Conservation (phyloP, 1,139 yeast genomes). For the Pichia sp. region DNA sequence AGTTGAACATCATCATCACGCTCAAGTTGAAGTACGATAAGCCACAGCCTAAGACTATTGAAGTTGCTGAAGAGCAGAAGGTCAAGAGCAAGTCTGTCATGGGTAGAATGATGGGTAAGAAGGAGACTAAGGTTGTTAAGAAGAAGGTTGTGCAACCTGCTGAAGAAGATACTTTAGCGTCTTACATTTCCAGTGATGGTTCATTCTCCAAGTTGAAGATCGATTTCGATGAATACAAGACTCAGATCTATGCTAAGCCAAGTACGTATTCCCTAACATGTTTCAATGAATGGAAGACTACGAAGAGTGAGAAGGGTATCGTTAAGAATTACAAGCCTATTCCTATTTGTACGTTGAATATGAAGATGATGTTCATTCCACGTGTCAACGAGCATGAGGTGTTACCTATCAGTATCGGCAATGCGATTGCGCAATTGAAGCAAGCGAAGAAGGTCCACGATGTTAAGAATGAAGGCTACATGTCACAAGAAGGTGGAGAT, state of each 20-base stretch:
- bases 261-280: slow-evolving; percentile 56
- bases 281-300: slow-evolving; percentile 77
- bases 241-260: slow-evolving; percentile 52
- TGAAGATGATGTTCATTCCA: slow-evolving; percentile 72
- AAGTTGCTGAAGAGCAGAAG: slow-evolving; percentile 53
- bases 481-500: slow-evolving; percentile 82
- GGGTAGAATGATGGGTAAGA: slow-evolving; percentile 49
- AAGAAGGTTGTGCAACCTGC: slow-evolving; percentile 51
- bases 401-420: slow-evolving; percentile 62
- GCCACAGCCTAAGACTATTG: slow-evolving; percentile 53
- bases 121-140: slow-evolving; percentile 42
- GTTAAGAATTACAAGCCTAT: slow-evolving; percentile 51
- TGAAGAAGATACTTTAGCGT: slow-evolving; percentile 53
- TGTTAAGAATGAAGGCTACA: slow-evolving; percentile 52
- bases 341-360: slow-evolving; percentile 63
- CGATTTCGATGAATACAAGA: slow-evolving; percentile 58
- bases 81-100: slow-evolving; percentile 47
- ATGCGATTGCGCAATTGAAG: slow-evolving; percentile 53
- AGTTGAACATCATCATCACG: slow-evolving; percentile 70
- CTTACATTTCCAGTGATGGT: slow-evolving; percentile 75
- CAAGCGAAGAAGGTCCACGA: slow-evolving; percentile 44
- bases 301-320: slow-evolving; percentile 34
- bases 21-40: slow-evolving; percentile 62
- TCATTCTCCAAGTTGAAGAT: slow-evolving; percentile 80
- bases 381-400: slow-evolving; percentile 53